Percentiles rank a stretch among this genome's conserved stretches.
Conservation (phyloP, 805 yeast genomes). For the Myxozyma neotropica region DNA sequence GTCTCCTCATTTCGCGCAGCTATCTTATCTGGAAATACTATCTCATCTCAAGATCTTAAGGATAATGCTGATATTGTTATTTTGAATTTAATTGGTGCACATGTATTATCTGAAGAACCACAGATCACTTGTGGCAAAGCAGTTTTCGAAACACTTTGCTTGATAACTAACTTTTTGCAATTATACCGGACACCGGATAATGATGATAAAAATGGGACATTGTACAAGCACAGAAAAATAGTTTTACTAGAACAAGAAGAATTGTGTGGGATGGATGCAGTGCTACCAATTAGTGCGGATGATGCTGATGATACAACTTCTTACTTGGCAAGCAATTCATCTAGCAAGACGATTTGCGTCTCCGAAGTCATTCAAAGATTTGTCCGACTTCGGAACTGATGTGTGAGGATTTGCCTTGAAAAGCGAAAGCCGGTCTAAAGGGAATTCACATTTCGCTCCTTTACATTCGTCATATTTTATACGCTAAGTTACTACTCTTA, state of each 20-base stretch:
- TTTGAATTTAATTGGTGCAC: constrained; percentile 4
- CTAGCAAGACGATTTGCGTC: too few species aligned
- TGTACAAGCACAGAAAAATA: background rate
- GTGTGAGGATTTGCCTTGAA: too few species aligned
- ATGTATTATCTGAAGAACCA: background rate
- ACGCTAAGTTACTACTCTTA: too few species aligned
- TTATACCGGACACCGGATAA: background rate
- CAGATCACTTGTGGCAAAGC: background rate
- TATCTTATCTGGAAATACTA: background rate
- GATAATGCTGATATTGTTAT: background rate
- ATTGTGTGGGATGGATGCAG: background rate
- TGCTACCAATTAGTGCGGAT: background rate
- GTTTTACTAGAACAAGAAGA: background rate
- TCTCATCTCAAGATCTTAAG: background rate
- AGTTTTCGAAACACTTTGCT: constrained; percentile 2
- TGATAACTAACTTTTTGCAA: background rate
- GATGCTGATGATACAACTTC: background rate
- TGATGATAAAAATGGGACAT: background rate
- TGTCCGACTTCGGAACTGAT: too few species aligned
- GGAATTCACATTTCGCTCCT: too few species aligned
- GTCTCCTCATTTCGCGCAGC: constrained; percentile 1
- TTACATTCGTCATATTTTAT: too few species aligned
- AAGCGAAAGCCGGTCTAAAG: too few species aligned
- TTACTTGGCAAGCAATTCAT: background rate
- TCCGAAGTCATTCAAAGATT: too few species aligned